Percentiles rank a stretch among this genome's conserved stretches.
Conservation (phyloP, 1,284 basidiomycete genomes). For the Microbotryomycetes sp. region DNA sequence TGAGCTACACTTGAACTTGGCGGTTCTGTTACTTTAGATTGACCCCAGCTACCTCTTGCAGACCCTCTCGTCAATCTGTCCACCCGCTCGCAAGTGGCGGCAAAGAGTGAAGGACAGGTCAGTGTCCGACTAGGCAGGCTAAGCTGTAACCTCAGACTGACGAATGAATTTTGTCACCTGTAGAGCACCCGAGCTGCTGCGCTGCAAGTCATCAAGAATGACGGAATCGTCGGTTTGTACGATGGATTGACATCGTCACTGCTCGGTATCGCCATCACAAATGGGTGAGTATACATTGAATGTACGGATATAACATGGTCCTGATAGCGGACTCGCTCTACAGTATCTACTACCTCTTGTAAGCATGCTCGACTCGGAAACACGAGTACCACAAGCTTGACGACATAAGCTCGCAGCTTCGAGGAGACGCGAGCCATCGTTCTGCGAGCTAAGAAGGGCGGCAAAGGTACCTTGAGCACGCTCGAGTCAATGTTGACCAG, state of each 20-base stretch:
- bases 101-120: conserved; percentile 67
- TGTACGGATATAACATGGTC: not conserved
- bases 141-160: not conserved
- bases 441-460: conserved; percentile 23
- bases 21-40: too few species aligned
- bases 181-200: conserved; percentile 35
- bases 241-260: conserved; percentile 80
- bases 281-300: conserved; percentile 57
- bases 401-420: conserved; percentile 13
- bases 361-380: conserved; percentile 43
- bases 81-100: conserved; percentile 86
- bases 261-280: conserved; percentile 86
- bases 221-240: conserved; percentile 81
- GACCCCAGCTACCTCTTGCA: conserved; percentile 43
- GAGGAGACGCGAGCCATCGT: conserved; percentile 32
- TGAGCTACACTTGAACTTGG: conserved; percentile 16
- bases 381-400: not conserved
- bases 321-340: conserved; percentile 4
- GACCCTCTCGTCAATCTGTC: conserved; percentile 85
- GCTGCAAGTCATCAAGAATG: conserved; percentile 54
- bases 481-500: conserved; percentile 85
- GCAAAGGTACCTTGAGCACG: conserved; percentile 59
- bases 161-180: conserved; percentile 5
- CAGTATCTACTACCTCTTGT: conserved; percentile 76
- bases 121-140: conserved; percentile 13